phyloP scores from a whole-genome alignment of 495 filamentous ascomycete species.

The Xylaria intraflava region DNA sequence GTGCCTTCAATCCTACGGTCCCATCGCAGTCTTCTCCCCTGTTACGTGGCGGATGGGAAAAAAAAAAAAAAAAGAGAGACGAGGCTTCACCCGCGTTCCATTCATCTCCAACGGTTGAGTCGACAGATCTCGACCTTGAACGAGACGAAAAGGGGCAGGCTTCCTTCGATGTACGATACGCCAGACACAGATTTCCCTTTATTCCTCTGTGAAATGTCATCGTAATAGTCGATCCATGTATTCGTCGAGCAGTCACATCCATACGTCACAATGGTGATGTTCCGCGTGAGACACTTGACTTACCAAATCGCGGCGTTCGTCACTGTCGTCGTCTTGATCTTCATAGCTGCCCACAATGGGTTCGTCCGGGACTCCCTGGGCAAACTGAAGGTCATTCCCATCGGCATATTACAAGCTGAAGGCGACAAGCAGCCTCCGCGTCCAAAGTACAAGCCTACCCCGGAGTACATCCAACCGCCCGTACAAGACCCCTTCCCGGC shows the following conservation, averaged over 20 bases:
- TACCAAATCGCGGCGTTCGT: background rate
- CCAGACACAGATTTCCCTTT: no score
- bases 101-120: no score
- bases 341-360: background rate
- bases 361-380: background rate
- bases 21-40: no score
- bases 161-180: no score
- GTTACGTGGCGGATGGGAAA: no score
- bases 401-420: background rate
- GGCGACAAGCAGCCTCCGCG: background rate
- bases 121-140: no score
- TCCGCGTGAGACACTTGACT: background rate
- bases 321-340: background rate
- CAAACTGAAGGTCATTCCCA: background rate
- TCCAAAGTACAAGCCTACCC: constrained; percentile 32
- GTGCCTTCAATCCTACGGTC: no score
- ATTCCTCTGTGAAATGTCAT: no score
- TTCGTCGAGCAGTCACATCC: background rate
- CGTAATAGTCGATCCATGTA: background rate
- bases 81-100: no score
- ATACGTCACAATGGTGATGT: background rate
- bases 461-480: constrained; percentile 29
- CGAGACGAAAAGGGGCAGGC: no score
- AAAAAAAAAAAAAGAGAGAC: no score
- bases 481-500: constrained; percentile 34